Base-by-base conservation (phyloP, 805 yeast species). In the Yarrowia sp. region DNA sequence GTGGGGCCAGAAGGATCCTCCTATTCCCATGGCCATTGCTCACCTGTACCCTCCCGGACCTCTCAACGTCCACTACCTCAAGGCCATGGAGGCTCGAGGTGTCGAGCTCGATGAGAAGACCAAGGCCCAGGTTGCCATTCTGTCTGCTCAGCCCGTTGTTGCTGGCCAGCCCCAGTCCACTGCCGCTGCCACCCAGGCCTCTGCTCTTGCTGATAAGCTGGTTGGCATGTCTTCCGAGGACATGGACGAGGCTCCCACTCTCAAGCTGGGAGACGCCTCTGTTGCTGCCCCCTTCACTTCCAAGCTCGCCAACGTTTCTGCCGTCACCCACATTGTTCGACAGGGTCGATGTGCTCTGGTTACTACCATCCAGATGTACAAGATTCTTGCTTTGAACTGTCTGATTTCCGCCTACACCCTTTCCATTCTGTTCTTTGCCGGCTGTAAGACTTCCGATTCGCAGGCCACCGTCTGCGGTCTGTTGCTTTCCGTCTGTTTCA, bases 281-380 rank as follows among this genome's bases (percentile, higher is more conserved):
- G 97, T 96, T 72, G 99, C 99, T 64, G 99, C 99, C 35, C 99
- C 99, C 52, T 91, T 95, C 76, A 95, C 99, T 19, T 92, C 98
- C 24, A 95, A 95, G 75, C 83, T 95, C 69, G 85, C 97, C 26
- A 89, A 88, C 72, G 99, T 95, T 33, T 84, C 92, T 64, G 88
- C 99, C 65, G 97, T 95, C 65, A 89, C 96, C 62, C 88, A 92
- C 74, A 89, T 95, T 69, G 85, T 95, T 70, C 92, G 99, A 78
- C 98, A 95, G 81, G 99, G 99, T 69, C 91, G 99, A 78, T 90
- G 97, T 81, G 97, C 99, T 8, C 82, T 95, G 70, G 97, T 95
- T 49, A 90, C 97, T 17, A 95, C 99, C 9, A 92, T 95, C 74
- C 99, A 95, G 80, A 95, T 95, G 99, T 95, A 95, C 83, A 95